phyloP scores from a whole-genome alignment of 169 alveolate genomes.

The Plasmodium relictum region DNA sequence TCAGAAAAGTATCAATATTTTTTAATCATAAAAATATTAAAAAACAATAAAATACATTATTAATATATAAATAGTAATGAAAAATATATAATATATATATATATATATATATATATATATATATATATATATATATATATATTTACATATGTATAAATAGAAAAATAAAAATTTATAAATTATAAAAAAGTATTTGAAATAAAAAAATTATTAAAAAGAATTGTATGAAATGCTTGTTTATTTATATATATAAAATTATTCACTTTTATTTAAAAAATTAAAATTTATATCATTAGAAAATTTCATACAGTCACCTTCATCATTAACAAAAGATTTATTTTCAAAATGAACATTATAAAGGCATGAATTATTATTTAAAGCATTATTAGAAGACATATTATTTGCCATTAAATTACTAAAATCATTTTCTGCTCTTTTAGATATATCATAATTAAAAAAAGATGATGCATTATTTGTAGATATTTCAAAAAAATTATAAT shows the following conservation, averaged over 20 bases:
- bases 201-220: too few species aligned
- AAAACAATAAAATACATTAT: too few species aligned
- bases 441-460: constrained; percentile 13
- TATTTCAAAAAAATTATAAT: background rate
- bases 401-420: background rate
- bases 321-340: background rate
- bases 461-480: background rate
- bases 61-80: too few species aligned
- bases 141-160: background rate
- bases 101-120: background rate
- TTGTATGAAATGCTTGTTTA: background rate
- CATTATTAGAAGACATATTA: background rate
- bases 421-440: background rate
- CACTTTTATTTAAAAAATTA: constrained; percentile 18
- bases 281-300: constrained; percentile 13
- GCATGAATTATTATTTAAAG: background rate
- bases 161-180: background rate
- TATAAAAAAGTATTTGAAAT: background rate
- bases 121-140: background rate
- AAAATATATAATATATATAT: background rate
- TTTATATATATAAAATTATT: background rate
- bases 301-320: constrained; percentile 24
- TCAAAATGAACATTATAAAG: background rate
- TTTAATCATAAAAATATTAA: too few species aligned
- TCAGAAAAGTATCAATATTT: too few species aligned